Evolutionary conservation across 331 rosid species (phyloP).

Genomic region (Telfairia occidentalis): DNA sequence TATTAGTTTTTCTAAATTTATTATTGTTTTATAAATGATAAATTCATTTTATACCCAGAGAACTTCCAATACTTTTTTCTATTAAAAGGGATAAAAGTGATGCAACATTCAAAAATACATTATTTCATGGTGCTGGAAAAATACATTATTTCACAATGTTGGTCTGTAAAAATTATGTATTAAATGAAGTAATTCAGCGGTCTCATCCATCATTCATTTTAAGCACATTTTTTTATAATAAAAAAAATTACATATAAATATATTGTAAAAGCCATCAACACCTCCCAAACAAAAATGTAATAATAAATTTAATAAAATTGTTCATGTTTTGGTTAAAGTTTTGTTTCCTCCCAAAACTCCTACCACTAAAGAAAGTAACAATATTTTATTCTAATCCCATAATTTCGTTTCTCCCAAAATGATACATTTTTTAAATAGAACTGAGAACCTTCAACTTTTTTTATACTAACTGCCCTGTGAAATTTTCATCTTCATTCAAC

Average conservation of each 20-base stretch:
- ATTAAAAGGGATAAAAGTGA: not conserved
- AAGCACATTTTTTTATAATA: not conserved
- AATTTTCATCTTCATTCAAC: no score
- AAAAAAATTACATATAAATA: not conserved
- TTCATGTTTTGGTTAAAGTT: no score
- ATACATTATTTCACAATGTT: not conserved
- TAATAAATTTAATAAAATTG: no score
- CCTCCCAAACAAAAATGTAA: not conserved
- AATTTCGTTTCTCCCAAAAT: no score
- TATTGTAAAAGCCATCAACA: not conserved
- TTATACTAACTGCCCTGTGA: no score
- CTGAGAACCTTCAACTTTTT: no score
- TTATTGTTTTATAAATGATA: not conserved
- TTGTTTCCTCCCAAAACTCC: no score
- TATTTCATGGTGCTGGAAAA: not conserved
- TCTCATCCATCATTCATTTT: not conserved
- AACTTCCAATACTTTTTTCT: not conserved
- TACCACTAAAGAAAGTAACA: no score
- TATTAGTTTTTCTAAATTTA: not conserved
- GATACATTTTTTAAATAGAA: no score
- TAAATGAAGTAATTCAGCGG: not conserved
- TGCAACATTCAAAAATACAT: not conserved
- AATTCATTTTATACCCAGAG: not conserved
- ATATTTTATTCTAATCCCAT: no score
- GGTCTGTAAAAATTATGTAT: not conserved